Conservation (phyloP, 1,284 basidiomycete species). For the Cryptococcus sp. region DNA sequence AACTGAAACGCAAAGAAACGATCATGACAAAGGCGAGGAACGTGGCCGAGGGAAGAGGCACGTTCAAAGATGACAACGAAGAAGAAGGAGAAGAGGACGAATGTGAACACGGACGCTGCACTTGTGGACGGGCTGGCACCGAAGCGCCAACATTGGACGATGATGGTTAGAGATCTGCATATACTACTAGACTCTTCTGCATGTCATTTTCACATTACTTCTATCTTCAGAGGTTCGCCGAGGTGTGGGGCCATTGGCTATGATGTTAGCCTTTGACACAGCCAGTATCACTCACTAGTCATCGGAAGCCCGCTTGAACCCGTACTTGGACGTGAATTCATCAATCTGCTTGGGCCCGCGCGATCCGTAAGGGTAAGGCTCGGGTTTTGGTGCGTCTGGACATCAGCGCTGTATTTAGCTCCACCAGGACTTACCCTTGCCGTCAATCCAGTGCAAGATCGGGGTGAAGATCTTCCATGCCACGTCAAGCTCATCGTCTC, state of each 20-base stretch:
- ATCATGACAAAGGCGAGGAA: constrained; percentile 71
- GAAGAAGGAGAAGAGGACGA: constrained; percentile 31
- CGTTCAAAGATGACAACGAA: constrained; percentile 30
- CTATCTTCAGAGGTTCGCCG: background rate
- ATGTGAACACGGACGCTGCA: no score
- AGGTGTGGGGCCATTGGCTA: constrained; percentile 50
- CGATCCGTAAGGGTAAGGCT: constrained; percentile 84
- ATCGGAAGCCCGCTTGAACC: constrained; percentile 68
- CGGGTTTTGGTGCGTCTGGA: constrained; percentile 62
- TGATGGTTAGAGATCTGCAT: no score
- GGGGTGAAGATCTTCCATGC: constrained; percentile 99
- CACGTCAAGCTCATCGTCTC: constrained; percentile 89
- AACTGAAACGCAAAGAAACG: constrained; percentile 68
- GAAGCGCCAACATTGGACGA: no score
- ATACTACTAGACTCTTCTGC: no score
- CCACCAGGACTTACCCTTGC: constrained; percentile 53
- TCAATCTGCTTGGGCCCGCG: constrained; percentile 86
- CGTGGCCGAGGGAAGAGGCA: constrained; percentile 42
- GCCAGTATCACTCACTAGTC: constrained; percentile 66
- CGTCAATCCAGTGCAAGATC: constrained; percentile 91
- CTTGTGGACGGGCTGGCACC: no score
- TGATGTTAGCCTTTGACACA: background rate
- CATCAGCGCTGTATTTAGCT: background rate
- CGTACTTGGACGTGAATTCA: constrained; percentile 71
- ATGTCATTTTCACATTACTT: background rate